Evolutionary conservation across 164 flowering plant species (phyloP), one percentile per base, ranked within the genome.

Genomic region (Platanus orientalis): DNA sequence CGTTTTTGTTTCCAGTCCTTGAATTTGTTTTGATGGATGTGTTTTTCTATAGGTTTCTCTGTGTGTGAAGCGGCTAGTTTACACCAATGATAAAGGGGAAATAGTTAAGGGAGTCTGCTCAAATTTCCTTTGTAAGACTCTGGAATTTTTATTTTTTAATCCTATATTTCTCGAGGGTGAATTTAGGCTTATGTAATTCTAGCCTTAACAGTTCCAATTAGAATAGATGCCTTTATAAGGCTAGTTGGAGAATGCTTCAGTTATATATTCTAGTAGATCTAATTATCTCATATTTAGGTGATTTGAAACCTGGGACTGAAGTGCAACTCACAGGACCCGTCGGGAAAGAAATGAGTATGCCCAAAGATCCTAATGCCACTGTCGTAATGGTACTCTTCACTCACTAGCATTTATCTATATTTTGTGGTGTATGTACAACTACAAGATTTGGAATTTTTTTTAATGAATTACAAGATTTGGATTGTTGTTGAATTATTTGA

Each of bases 331-430:
- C 99, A 5, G 99, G 99, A 60, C 99, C 99, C 12, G 96, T 91
- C 57, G 99, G 99, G 64, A 94, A 91, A 79, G 99, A 91, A 78
- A 94, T 94, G 96, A 94, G 91, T 58, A 88, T 94, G 99, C 97
- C 99, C 3, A 80, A 76, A 67, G 97, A 94, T 72, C 97, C 96
- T 6, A 88, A 85, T 76, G 92, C 97, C 42, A 94, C 96, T 0
- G 32, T 94, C 59, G 71, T 94, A 26, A 94, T 89, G 99, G 99
- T 94, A 78, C 30, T 23, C n/a, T 59, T 61, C 44, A 6, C 16
- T 59, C 28, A 20, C 23, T 48, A 17, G 14, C 44, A 16, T 44
- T 23, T 24, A 21, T 63, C 19, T 25, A 10, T 53, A 28, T 40
- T 28, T 11, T 53, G 14, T 26, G 14, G 26, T 4, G 28, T 14